A percentile compares a stretch with the other conserved stretches of the same genome.
phyloP scores from a whole-genome alignment of 1,139 yeast genomes.

The Kluyveromyces sp. region DNA sequence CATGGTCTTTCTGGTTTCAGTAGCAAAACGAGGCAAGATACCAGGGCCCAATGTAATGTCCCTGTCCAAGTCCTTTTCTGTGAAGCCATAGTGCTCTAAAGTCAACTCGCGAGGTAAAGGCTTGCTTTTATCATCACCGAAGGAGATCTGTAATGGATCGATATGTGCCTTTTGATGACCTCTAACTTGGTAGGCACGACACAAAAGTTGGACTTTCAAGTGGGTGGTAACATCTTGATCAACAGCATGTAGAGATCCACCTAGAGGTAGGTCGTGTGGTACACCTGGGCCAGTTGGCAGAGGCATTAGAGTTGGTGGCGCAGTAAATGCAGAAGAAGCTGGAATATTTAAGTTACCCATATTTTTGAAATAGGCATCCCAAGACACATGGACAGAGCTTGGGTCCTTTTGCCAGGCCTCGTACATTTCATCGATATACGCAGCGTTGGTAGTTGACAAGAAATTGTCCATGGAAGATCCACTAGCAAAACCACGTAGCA shows the following conservation, averaged over 20 bases:
- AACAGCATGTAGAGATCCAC: conserved; percentile 34
- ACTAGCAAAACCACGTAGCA: conserved; percentile 3
- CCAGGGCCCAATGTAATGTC: conserved; percentile 95
- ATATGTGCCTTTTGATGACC: conserved; percentile 94
- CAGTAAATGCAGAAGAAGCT: conserved; percentile 68
- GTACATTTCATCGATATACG: conserved; percentile 96
- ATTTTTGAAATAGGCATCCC: conserved; percentile 94
- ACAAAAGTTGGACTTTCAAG: conserved; percentile 89
- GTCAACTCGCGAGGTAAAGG: conserved; percentile 77
- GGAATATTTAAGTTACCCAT: conserved; percentile 63
- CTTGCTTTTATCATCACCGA: conserved; percentile 54
- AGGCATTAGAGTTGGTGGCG: conserved; percentile 80
- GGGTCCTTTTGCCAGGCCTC: conserved; percentile 92
- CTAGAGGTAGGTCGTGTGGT: conserved; percentile 37
- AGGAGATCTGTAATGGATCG: conserved; percentile 88
- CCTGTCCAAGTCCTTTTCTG: conserved; percentile 75
- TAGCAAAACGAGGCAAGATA: conserved; percentile 84
- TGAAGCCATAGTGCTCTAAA: conserved; percentile 83
- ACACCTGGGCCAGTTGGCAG: conserved; percentile 61
- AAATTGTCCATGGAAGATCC: conserved; percentile 41
- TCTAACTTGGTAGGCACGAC: conserved; percentile 97
- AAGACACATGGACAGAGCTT: conserved; percentile 80
- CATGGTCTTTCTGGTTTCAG: conserved; percentile 55
- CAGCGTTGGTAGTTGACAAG: conserved; percentile 77
- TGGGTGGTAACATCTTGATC: conserved; percentile 74